These are phyloP conservation scores for Fusarium chlamydosporum DNA, from an alignment of 2,329 filamentous ascomycete species.

Conservation along the genomic window DNA sequence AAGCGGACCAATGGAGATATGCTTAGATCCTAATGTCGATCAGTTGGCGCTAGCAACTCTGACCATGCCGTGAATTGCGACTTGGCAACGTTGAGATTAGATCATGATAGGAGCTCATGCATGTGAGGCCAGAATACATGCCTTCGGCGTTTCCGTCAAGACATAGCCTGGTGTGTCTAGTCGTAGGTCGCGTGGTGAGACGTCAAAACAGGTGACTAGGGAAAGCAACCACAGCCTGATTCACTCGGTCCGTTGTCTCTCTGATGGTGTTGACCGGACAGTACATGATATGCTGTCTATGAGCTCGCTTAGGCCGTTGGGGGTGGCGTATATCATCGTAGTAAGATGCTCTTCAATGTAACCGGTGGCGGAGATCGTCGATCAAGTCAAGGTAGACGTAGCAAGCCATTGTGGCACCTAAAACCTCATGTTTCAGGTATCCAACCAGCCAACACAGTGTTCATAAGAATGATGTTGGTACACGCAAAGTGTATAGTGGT, in stretches of 20 bases:
- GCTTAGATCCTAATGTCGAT: conserved; percentile 28
- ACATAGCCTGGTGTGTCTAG: conserved; percentile 1
- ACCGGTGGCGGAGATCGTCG: conserved; percentile 25
- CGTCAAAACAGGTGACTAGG: conserved; percentile 12
- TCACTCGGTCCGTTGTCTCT: background rate
- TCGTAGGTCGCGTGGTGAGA: conserved; percentile 16
- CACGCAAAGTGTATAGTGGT: background rate
- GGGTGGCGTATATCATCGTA: conserved; percentile 21
- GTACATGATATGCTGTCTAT: conserved; percentile 1
- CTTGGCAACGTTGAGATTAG: conserved; percentile 23
- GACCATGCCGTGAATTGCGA: conserved; percentile 8
- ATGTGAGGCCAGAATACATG: conserved; percentile 35
- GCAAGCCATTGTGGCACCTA: conserved; percentile 12
- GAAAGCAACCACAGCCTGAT: conserved; percentile 9
- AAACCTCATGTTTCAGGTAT: conserved; percentile 8
- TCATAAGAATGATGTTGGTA: background rate
- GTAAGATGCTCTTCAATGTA: conserved; percentile 25
- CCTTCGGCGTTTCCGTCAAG: conserved; percentile 17
- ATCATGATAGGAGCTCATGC: conserved; percentile 6
- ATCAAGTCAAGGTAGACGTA: conserved; percentile 5
- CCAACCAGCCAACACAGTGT: background rate
- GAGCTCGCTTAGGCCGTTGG: conserved; percentile 9
- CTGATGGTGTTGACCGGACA: conserved; percentile 16
- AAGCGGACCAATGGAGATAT: conserved; percentile 34
- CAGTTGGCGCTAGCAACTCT: conserved; percentile 40